phyloP scores from a whole-genome alignment of 2,329 filamentous ascomycete species.

The Neoarthrinium moseri region DNA sequence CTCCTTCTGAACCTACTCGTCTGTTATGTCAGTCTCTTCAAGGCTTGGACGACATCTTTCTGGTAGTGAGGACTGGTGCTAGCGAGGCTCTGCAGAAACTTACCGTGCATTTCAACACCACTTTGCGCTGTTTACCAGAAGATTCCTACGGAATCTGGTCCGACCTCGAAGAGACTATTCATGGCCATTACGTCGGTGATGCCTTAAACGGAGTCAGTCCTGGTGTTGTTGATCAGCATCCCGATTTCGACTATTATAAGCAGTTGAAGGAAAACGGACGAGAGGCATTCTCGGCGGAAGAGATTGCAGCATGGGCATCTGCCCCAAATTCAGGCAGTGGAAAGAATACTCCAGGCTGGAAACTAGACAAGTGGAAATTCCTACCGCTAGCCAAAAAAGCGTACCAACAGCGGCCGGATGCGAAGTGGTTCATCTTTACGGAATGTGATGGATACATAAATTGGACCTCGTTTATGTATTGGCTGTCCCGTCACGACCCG shows the following conservation, averaged over 20 bases:
- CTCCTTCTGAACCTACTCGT: neutral
- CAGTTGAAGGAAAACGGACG: conserved; percentile 40
- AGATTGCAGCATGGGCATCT: conserved; percentile 24
- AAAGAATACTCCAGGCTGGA: conserved; percentile 45
- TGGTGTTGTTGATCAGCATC: conserved; percentile 34
- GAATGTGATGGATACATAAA: conserved; percentile 58
- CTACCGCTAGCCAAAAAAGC: conserved; percentile 53
- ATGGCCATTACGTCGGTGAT: conserved; percentile 49
- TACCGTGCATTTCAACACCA: conserved; percentile 51
- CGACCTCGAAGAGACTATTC: conserved; percentile 52
- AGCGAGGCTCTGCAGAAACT: conserved; percentile 55
- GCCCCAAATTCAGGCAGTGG: conserved; percentile 28
- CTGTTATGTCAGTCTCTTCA: conserved; percentile 19
- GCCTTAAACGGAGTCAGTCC: conserved; percentile 43
- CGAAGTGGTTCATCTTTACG: conserved; percentile 59
- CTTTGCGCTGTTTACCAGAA: conserved; percentile 53
- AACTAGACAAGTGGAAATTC: conserved; percentile 58
- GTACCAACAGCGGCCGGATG: conserved; percentile 35
- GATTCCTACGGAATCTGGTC: conserved; percentile 56
- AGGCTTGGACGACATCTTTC: conserved; percentile 49
- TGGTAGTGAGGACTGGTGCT: conserved; percentile 59
- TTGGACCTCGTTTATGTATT: conserved; percentile 50
- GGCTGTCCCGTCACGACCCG: conserved; percentile 50
- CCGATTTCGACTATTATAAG: conserved; percentile 52
- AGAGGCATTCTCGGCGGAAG: conserved; percentile 33